These are phyloP conservation scores for Trichocladium uniseriatum DNA, from an alignment of 495 filamentous ascomycete genomes.

Conservation along the genomic window DNA sequence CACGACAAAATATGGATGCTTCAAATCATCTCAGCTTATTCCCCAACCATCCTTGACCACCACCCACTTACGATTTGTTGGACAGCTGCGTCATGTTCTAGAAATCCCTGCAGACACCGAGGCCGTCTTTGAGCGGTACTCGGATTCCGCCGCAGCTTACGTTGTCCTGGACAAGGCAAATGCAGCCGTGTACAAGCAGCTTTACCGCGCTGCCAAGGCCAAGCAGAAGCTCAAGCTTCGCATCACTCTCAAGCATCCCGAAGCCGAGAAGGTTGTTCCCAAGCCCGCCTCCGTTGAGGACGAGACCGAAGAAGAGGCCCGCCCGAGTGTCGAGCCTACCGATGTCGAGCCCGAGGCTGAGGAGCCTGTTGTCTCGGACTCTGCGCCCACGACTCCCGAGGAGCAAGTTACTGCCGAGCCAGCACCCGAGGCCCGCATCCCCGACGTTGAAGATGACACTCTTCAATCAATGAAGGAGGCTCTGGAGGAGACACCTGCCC, in stretches of 20 bases:
- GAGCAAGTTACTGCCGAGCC: neutral
- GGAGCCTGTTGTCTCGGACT: neutral
- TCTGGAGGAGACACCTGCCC: neutral
- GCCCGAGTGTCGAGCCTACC: constrained; percentile 1
- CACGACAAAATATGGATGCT: neutral
- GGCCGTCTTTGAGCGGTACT: constrained; percentile 85
- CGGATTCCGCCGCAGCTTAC: constrained; percentile 79
- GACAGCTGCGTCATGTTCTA: constrained; percentile 67
- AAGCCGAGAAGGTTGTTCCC: constrained; percentile 13
- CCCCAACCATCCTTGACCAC: no score
- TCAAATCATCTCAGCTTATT: neutral
- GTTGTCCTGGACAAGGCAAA: constrained; percentile 72
- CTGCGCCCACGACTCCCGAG: neutral
- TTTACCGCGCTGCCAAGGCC: constrained; percentile 93
- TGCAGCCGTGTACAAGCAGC: constrained; percentile 82
- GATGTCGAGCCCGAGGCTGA: constrained; percentile 3
- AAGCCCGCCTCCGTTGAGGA: constrained; percentile 23
- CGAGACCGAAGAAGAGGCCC: constrained; percentile 16
- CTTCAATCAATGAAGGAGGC: neutral
- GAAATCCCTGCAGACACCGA: constrained; percentile 56
- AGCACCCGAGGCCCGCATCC: neutral
- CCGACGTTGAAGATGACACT: neutral
- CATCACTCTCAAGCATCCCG: constrained; percentile 42
- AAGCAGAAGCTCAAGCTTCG: constrained; percentile 94
- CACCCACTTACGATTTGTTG: constrained; percentile 19